phyloP scores from a whole-genome alignment of 2,329 filamentous ascomycete genomes.

The Plenodomus biglobosus region DNA sequence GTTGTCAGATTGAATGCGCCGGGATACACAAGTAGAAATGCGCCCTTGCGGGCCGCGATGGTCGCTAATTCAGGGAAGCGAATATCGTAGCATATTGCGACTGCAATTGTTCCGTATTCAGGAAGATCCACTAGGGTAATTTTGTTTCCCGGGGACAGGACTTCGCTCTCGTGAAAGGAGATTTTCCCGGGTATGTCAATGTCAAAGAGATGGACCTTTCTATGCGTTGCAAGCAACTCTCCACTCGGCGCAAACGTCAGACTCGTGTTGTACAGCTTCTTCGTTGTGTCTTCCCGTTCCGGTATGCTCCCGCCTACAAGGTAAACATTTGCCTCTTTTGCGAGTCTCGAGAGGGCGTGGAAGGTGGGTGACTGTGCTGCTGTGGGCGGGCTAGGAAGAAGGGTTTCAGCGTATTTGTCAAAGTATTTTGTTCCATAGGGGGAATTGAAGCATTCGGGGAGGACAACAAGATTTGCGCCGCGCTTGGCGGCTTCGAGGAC shows the following conservation, averaged over 20 bases:
- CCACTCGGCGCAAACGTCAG: conserved; percentile 80
- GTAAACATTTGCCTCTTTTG: conserved; percentile 75
- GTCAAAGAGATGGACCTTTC: conserved; percentile 96
- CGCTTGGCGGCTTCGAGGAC: conserved; percentile 74
- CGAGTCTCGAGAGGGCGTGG: conserved; percentile 79
- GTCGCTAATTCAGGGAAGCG: conserved; percentile 93
- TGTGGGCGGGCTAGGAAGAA: conserved; percentile 75
- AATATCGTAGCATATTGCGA: conserved; percentile 97
- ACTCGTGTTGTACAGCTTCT: conserved; percentile 87
- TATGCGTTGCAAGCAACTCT: conserved; percentile 78
- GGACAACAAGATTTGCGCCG: conserved; percentile 83
- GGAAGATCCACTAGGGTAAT: conserved; percentile 84
- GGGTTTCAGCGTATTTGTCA: conserved; percentile 84
- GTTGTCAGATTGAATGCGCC: conserved; percentile 98
- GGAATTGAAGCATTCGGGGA: conserved; percentile 99
- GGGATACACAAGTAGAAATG: conserved; percentile 86
- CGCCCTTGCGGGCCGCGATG: conserved; percentile 82
- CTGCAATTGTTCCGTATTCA: conserved; percentile 80
- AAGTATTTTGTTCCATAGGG: conserved; percentile 94
- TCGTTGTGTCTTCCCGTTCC: conserved; percentile 64
- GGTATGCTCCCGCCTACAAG: conserved; percentile 92
- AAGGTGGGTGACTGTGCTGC: conserved; percentile 75
- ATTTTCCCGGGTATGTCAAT: conserved; percentile 97
- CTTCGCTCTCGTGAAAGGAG: conserved; percentile 85
- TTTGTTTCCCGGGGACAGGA: conserved; percentile 80